These are phyloP conservation scores for Clavispora carvajalis DNA, from an alignment of 805 yeast genomes.

Conservation along the genomic window DNA sequence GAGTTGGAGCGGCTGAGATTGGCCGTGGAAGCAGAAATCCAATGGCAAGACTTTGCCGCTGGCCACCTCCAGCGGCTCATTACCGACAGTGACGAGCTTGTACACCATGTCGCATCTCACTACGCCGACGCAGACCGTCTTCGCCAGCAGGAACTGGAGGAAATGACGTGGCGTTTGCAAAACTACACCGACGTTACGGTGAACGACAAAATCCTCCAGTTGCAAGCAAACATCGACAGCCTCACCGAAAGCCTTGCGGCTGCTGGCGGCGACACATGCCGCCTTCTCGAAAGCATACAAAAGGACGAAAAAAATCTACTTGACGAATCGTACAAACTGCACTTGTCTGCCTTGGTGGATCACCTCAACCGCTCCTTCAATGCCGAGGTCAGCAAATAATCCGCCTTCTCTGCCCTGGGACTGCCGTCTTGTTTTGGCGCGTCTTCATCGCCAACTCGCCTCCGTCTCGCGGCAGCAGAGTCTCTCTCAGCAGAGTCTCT, in stretches of 20 bases:
- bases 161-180: conserved; percentile 8
- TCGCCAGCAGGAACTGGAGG: conserved; percentile 12
- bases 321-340: not conserved
- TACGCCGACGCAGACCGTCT: conserved; percentile 19
- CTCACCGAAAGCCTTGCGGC: conserved; percentile 6
- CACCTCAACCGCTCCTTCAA: conserved; percentile 13
- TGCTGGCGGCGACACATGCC: not conserved
- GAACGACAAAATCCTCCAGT: conserved; percentile 9
- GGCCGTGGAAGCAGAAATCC: conserved; percentile 33
- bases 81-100: conserved; percentile 28
- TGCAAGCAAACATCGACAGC: conserved; percentile 12
- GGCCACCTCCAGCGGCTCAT: conserved; percentile 29
- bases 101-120: conserved; percentile 29
- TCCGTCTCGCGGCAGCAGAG: not conserved
- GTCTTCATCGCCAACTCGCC: not conserved
- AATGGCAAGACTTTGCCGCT: conserved; percentile 30
- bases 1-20: conserved; percentile 26
- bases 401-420: not conserved
- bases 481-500: conserved; percentile 11
- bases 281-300: not conserved
- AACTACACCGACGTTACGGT: conserved; percentile 10
- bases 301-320: not conserved
- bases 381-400: not conserved
- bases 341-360: conserved; percentile 9
- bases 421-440: too few relatives aligned